Evolutionary conservation across 208 protist species (phyloP), one percentile per base, ranked within the genome.

Genomic region (Trichomonas gallinae): DNA sequence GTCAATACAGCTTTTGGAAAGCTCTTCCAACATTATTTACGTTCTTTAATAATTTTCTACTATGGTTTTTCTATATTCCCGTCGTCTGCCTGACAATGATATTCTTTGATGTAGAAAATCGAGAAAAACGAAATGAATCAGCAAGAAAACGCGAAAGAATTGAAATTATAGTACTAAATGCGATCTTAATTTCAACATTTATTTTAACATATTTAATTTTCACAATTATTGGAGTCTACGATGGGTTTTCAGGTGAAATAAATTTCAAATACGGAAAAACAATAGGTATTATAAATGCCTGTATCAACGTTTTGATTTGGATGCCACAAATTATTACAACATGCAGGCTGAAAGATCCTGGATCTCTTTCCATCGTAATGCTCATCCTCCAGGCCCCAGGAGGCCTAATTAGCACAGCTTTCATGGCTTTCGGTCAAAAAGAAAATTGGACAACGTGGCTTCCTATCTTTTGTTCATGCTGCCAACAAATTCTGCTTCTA

Each of bases 261-360:
- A 44, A 48, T 36, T 51, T 51, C 8, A 38, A 48, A 44, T 51
- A 49, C 15, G 87, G 87, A 34, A 42, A 42, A 51, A 51, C 44
- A 2, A 36, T 42, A 15, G 87, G 87, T 17, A 38, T 44, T 26
- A 38, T 51, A 17, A 31, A 42, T 51, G 26, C 87, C n/a, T 8
- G 26, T 58, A 51, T 93, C 17, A 44, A 26, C 15, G 15, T 93
- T 51, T 2, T 40, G 23, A 34, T n/a, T 38, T 93, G 36, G 23
- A 51, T 93, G 26, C 87, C 87, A 51, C 87, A 93, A 93, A 93
- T 93, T 1, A 51, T 93, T 38, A 93, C 87, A 8, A 93, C 87
- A 34, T 58, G 40, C 26, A 0, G 3, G 21, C 6, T 93, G 36
- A 51, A 51, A 51, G 87, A 51, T 51, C 31, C 87, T 21, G 87